Percentiles rank a stretch among this genome's conserved stretches.
phyloP scores from a whole-genome alignment of 345 rosid genomes.

The Sisymbrium irio region DNA sequence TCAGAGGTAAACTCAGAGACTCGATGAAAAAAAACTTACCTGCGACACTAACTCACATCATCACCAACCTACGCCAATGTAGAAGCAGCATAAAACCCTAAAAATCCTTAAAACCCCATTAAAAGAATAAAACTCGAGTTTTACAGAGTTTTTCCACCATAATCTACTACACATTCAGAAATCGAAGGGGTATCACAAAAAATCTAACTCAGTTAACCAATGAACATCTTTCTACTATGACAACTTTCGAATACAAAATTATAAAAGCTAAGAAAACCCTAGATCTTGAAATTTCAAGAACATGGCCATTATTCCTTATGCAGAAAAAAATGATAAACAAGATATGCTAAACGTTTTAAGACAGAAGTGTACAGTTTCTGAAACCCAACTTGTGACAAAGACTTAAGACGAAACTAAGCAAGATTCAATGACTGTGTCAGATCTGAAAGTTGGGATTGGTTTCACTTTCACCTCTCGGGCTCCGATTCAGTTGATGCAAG shows the following conservation, averaged over 20 bases:
- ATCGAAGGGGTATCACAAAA: not conserved
- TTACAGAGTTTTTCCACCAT: no score
- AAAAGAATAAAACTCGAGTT: not conserved
- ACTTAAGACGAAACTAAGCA: not conserved
- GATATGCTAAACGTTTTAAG: no score
- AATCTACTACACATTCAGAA: no score
- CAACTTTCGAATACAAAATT: not conserved
- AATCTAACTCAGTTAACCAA: not conserved
- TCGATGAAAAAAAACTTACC: not conserved
- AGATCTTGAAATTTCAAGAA: not conserved
- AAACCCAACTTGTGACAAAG: not conserved
- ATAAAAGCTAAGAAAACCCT: not conserved
- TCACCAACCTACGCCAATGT: not conserved
- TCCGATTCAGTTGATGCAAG: constrained; percentile 99
- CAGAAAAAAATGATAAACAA: not conserved
- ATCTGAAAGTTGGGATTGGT: constrained; percentile 32
- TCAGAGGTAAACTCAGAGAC: not conserved
- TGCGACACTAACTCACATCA: not conserved
- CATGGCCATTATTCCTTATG: not conserved
- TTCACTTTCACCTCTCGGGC: constrained; percentile 77
- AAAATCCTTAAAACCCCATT: not conserved
- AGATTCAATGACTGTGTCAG: constrained; percentile 22
- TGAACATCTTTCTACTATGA: not conserved
- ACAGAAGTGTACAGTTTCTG: not conserved
- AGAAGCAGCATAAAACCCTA: not conserved